Conservation (phyloP, 1,284 basidiomycete species). For the Ganoderma lingzhi region DNA sequence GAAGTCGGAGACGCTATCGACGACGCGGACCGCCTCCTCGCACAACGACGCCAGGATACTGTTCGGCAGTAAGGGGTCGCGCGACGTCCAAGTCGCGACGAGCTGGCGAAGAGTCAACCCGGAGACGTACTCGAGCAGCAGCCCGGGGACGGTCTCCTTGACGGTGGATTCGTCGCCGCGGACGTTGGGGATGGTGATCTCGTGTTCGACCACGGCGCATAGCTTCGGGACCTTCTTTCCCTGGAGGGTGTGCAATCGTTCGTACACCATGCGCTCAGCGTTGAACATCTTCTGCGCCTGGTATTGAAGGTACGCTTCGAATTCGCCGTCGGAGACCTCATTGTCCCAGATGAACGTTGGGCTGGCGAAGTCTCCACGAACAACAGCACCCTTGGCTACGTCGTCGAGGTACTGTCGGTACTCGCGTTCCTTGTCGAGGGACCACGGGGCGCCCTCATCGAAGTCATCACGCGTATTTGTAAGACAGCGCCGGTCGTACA, state of each 20-base stretch:
- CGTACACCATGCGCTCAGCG: constrained; percentile 12
- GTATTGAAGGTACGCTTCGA: constrained; percentile 10
- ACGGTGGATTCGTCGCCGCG: constrained; percentile 1
- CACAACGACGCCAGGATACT: constrained; percentile 12
- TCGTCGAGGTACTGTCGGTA: constrained; percentile 8
- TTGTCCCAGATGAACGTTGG: constrained; percentile 11
- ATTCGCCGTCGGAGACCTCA: constrained; percentile 12
- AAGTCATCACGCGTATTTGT: background rate
- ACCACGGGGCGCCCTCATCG: constrained; percentile 7
- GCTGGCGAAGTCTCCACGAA: background rate
- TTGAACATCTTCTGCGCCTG: constrained; percentile 4
- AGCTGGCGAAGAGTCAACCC: constrained; percentile 11
- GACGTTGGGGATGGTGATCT: constrained; percentile 8
- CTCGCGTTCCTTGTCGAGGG: constrained; percentile 11
- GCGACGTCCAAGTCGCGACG: constrained; percentile 17
- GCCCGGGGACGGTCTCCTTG: constrained; percentile 13
- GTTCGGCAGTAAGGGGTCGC: constrained; percentile 15
- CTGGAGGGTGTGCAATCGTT: constrained; percentile 16
- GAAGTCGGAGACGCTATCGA: constrained; percentile 20
- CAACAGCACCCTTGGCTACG: background rate
- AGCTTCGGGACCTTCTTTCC: constrained; percentile 20
- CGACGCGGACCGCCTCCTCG: constrained; percentile 14
- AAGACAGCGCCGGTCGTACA: constrained; percentile 9
- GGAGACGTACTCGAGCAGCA: constrained; percentile 20
- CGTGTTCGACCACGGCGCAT: constrained; percentile 15